Evolutionary conservation across 2,329 filamentous ascomycete species (phyloP).

Genomic region (Trichoderma asperellum): DNA sequence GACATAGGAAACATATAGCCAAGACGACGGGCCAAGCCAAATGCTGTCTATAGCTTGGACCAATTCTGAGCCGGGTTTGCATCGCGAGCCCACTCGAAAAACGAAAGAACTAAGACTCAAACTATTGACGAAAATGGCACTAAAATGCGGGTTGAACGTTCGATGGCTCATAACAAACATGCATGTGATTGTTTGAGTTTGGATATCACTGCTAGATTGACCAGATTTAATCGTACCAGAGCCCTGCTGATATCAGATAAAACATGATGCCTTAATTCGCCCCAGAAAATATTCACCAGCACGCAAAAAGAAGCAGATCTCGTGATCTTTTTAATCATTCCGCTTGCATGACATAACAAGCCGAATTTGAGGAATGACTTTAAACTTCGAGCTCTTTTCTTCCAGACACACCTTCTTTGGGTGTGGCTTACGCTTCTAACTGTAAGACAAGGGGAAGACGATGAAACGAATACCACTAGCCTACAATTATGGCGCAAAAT

Average conservation of each 20-base stretch:
- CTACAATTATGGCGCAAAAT: conserved; percentile 4
- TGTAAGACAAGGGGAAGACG: conserved; percentile 1
- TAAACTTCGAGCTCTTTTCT: conserved; percentile 10
- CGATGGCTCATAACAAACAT: neutral
- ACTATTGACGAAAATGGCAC: conserved; percentile 8
- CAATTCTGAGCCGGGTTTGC: neutral
- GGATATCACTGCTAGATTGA: neutral
- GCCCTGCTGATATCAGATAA: neutral
- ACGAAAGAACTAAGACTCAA: neutral
- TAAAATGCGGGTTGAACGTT: conserved; percentile 10
- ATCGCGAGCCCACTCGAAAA: neutral
- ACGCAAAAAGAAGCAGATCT: neutral
- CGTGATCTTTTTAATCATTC: neutral
- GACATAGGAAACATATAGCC: neutral
- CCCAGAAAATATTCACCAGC: neutral
- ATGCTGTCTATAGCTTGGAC: neutral
- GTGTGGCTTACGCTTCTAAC: conserved; percentile 16
- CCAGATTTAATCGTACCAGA: neutral
- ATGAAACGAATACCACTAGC: neutral
- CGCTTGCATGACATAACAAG: neutral
- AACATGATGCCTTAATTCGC: neutral
- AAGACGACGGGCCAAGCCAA: neutral
- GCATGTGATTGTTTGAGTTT: neutral
- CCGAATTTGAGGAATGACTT: conserved; percentile 7
- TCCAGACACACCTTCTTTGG: neutral